Evolutionary conservation across 257 asterid genomes (phyloP), one percentile per base, ranked within the genome.

Genomic region (Catharanthus roseus): DNA sequence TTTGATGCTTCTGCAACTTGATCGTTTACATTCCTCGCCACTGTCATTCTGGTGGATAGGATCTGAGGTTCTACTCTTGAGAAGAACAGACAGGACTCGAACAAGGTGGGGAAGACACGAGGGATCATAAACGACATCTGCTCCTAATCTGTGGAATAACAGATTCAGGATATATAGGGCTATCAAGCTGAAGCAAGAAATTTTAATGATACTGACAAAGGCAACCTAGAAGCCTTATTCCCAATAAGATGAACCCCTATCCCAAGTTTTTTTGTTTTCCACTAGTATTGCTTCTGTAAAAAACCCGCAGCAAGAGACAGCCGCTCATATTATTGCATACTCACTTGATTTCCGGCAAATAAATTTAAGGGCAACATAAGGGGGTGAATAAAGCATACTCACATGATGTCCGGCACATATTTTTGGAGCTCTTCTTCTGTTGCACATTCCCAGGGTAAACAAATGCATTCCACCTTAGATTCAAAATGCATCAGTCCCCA

Each of bases 61-160:
- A 11, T 54, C 33, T 24, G 80, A 47, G 16, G 41, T 36, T 68
- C 63, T 49, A 36, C 56, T 77, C 51, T 80, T 89, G 79, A 89
- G 68, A 70, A 93, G 95, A 80, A 80, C 44, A 4, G 81, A 73
- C 28, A 93, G 77, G 44, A 93, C 84, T 42, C 88, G 88, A 36
- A 91, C 87, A 21, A 93, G 99, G 75, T 91, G 91, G 10, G 99
- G 95, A 58, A 91, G 91, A 83, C 85, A 93, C 7, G 80, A 56
- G 4, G 96, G 97, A 78, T 91, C 78, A 38, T 93, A 93, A 70
- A 93, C 87, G 67, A 91, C 83, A 81, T 93, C 99, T 70, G 99
- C 97, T 23, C 96, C 99, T 77, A 93, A 82, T 81, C 99, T 93
- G 88, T 26, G 62, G 73, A 75, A 36, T n/a, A 71, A 36, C n/a